A percentile compares a stretch with the other conserved stretches of the same genome.
Conservation (phyloP, 257 asterid genomes). For the Marsdenia floribunda region DNA sequence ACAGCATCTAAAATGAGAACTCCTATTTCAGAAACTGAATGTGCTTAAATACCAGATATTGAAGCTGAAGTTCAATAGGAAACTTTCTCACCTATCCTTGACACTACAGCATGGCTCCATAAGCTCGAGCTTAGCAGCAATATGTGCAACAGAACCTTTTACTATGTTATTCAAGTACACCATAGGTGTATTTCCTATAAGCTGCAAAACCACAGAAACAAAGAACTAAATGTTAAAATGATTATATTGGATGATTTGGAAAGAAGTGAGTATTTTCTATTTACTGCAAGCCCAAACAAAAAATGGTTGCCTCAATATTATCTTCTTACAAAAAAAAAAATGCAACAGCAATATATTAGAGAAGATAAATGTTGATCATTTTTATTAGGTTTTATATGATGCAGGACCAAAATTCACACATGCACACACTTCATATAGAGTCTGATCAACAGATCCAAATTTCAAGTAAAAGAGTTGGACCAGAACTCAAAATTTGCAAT, state of each 20-base stretch:
- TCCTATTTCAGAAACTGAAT: neutral
- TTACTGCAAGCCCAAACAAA: neutral
- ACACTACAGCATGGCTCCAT: slow-evolving; percentile 99
- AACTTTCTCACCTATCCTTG: slow-evolving; percentile 66
- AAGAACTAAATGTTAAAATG: slow-evolving; percentile 4
- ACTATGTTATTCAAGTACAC: slow-evolving; percentile 78
- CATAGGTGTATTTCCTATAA: slow-evolving; percentile 96
- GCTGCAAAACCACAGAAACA: slow-evolving; percentile 42
- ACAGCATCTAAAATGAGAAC: neutral
- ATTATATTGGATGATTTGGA: neutral
- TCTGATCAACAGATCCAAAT: neutral
- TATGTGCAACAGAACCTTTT: slow-evolving; percentile 82
- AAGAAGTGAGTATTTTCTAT: neutral
- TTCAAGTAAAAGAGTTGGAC: neutral
- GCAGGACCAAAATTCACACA: neutral
- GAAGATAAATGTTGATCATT: neutral
- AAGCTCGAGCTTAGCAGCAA: slow-evolving; percentile 91
- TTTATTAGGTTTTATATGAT: neutral
- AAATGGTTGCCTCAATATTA: too few relatives aligned
- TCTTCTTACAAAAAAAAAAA: neutral
- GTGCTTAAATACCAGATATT: too few relatives aligned
- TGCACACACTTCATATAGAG: neutral
- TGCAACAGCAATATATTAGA: neutral
- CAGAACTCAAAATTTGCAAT: neutral
- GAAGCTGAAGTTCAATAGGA: slow-evolving; percentile 1